Percentiles rank a stretch among this genome's conserved stretches.
Evolutionary conservation across 306 rosid genomes (phyloP).

Genomic region (Betula pendula): DNA sequence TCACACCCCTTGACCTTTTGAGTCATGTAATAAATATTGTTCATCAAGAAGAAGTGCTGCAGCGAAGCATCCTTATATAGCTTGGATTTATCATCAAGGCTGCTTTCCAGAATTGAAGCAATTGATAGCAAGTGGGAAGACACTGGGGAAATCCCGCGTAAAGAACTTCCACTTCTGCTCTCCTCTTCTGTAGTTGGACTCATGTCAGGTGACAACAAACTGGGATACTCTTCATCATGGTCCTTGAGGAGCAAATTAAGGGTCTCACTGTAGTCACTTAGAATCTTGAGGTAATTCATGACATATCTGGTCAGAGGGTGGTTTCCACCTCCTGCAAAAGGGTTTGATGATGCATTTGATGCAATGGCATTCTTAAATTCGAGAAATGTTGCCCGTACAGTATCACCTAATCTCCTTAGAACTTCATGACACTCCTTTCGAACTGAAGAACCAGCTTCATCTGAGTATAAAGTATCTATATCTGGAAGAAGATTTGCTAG

Average conservation of each 20-base stretch:
- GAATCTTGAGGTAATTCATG: slow-evolving; percentile 79
- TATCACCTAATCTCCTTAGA: slow-evolving; percentile 65
- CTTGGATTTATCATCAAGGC: slow-evolving; percentile 70
- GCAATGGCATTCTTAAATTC: slow-evolving; percentile 75
- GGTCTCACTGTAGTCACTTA: slow-evolving; percentile 60
- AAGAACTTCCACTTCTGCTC: slow-evolving; percentile 35
- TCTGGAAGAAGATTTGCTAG: slow-evolving; percentile 68
- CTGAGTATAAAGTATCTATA: slow-evolving; percentile 58
- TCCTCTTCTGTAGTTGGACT: slow-evolving; percentile 60
- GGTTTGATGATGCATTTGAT: slow-evolving; percentile 55
- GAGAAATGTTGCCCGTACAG: slow-evolving; percentile 64
- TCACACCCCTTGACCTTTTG: slow-evolving; percentile 79
- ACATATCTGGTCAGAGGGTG: slow-evolving; percentile 85
- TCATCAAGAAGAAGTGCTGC: slow-evolving; percentile 90
- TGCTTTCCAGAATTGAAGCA: slow-evolving; percentile 66
- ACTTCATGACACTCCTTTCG: slow-evolving; percentile 73
- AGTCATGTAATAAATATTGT: slow-evolving; percentile 89
- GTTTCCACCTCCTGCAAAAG: slow-evolving; percentile 79
- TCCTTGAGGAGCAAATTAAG: slow-evolving; percentile 70
- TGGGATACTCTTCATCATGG: slow-evolving; percentile 40
- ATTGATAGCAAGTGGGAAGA: slow-evolving; percentile 56
- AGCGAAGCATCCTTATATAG: slow-evolving; percentile 63
- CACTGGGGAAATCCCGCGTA: slow-evolving; percentile 49
- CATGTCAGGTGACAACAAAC: slow-evolving; percentile 51
- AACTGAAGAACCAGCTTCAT: slow-evolving; percentile 67